Evolutionary conservation across 176 grass and related monocot genomes (phyloP).

Genomic region (Carex myosuroides): DNA sequence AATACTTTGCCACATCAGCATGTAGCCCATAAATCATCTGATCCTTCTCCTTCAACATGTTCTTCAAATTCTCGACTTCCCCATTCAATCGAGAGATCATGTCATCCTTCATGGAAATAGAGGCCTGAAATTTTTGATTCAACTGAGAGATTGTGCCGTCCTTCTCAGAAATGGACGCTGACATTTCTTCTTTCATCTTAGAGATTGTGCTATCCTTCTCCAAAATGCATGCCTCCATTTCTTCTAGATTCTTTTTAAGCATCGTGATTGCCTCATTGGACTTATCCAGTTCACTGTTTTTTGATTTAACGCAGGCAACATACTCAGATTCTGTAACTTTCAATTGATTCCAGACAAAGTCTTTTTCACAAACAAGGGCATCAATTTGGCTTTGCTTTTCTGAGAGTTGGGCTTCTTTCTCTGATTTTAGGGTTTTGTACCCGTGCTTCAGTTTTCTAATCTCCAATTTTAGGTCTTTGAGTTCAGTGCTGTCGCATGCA

Average conservation of each 20-base stretch:
- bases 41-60: slow-evolving; percentile 14
- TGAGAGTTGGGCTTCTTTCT: not conserved
- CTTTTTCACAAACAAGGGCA: slow-evolving; percentile 14
- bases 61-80: slow-evolving; percentile 8
- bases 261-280: not conserved
- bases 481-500: not conserved
- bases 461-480: not conserved
- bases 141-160: not conserved
- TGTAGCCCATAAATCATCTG: slow-evolving; percentile 3
- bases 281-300: slow-evolving; percentile 13
- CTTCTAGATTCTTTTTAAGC: slow-evolving; percentile 3
- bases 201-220: not conserved
- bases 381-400: slow-evolving; percentile 10
- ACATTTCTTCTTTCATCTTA: not conserved
- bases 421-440: slow-evolving; percentile 12
- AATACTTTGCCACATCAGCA: not conserved
- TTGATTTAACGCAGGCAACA: not conserved
- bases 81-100: slow-evolving; percentile 10
- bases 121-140: not conserved
- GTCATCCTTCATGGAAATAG: not conserved
- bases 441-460: slow-evolving; percentile 13
- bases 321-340: slow-evolving; percentile 15
- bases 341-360: slow-evolving; percentile 25
- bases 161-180: not conserved
- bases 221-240: not conserved